A percentile compares a stretch with the other conserved stretches of the same genome.
These are phyloP conservation scores for Thielaviopsis euricoi DNA, from an alignment of 2,329 filamentous ascomycete species.

Conservation along the genomic window DNA sequence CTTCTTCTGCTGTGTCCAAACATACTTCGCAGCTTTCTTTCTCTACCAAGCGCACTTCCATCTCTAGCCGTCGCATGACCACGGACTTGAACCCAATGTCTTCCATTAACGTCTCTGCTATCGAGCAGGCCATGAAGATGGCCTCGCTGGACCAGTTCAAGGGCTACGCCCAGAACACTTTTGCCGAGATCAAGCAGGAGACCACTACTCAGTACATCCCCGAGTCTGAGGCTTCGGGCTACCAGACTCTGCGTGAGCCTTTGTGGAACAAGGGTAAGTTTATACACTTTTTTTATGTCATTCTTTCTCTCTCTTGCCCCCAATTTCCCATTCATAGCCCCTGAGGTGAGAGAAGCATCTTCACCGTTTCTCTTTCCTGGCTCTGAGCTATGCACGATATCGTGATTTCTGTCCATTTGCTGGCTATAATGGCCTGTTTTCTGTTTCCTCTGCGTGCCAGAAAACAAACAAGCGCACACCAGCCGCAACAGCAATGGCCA, in stretches of 20 bases:
- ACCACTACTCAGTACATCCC: conserved; percentile 35
- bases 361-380: conserved; percentile 1
- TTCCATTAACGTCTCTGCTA: conserved; percentile 36
- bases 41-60: conserved; percentile 23
- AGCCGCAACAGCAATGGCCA: no score
- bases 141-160: conserved; percentile 42
- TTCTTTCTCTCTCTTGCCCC: conserved; percentile 3
- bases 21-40: conserved; percentile 17
- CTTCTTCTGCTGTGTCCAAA: conserved; percentile 18
- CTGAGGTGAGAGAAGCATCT: no score
- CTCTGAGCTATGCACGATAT: conserved; percentile 1
- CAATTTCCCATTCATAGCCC: background rate
- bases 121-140: conserved; percentile 44
- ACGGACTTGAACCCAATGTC: conserved; percentile 36
- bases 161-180: conserved; percentile 42
- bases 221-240: conserved; percentile 36
- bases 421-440: conserved; percentile 1
- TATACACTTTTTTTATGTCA: conserved; percentile 3
- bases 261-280: conserved; percentile 48
- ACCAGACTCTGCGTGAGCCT: conserved; percentile 45
- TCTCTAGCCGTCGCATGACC: conserved; percentile 33
- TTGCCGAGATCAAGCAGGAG: conserved; percentile 37
- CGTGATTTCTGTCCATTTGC: conserved; percentile 6
- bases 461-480: background rate
- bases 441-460: background rate